These are phyloP conservation scores for Hanseniaspora hatyaiensis DNA, from an alignment of 805 yeast genomes.

Conservation along the genomic window DNA sequence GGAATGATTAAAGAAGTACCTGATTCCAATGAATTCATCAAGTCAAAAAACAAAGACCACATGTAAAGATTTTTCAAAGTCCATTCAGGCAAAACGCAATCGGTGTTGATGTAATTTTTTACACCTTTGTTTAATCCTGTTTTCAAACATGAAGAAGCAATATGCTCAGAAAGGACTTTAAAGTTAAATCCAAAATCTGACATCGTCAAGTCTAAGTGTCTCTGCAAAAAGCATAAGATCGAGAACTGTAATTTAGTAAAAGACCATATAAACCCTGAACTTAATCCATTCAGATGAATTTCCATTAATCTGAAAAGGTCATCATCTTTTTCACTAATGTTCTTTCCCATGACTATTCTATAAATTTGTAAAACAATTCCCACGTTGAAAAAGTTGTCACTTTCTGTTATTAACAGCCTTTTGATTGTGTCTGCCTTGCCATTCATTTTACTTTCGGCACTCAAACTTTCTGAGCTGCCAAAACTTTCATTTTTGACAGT, in stretches of 20 bases:
- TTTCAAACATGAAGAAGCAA: slow-evolving; percentile 19
- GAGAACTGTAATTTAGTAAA: slow-evolving; percentile 25
- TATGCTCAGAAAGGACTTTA: slow-evolving; percentile 19
- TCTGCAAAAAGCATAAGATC: slow-evolving; percentile 21
- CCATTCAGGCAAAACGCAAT: slow-evolving; percentile 20
- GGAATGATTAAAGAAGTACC: slow-evolving; percentile 22
- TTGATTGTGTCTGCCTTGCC: background rate
- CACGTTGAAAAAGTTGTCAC: slow-evolving; percentile 13
- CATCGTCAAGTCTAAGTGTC: slow-evolving; percentile 18
- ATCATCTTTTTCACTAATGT: slow-evolving; percentile 7
- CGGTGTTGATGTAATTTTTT: slow-evolving; percentile 16
- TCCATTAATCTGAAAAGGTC: slow-evolving; percentile 12
- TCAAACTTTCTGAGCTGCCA: no score
- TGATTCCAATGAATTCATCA: slow-evolving; percentile 22
- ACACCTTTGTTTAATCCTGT: slow-evolving; percentile 22
- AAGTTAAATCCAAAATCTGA: slow-evolving; percentile 17
- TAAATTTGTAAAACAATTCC: slow-evolving; percentile 11
- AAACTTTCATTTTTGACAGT: background rate
- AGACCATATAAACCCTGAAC: slow-evolving; percentile 13
- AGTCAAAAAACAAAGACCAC: slow-evolving; percentile 24
- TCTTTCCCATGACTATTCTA: slow-evolving; percentile 14
- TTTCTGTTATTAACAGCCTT: background rate
- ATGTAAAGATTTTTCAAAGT: slow-evolving; percentile 24
- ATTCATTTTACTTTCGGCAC: no score
- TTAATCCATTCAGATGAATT: slow-evolving; percentile 7